Percentiles rank a stretch among this genome's conserved stretches.
Evolutionary conservation across 495 filamentous ascomycete species (phyloP).

Genomic region (Eremomyces bilateralis): DNA sequence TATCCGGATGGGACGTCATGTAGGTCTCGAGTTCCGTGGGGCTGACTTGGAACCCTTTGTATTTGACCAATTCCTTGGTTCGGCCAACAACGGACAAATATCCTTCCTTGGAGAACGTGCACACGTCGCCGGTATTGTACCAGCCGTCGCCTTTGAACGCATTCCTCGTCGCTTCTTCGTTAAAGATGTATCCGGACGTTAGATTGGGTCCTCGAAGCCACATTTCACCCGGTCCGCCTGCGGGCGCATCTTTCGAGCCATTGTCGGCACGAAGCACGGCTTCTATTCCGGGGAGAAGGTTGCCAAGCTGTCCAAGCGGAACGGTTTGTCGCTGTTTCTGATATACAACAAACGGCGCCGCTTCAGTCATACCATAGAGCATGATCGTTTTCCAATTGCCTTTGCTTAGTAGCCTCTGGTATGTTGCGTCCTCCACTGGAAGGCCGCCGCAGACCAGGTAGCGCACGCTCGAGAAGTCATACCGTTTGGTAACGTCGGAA

Average conservation of each 20-base stretch:
- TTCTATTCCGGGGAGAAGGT: slow-evolving; percentile 4
- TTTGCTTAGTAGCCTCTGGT: slow-evolving; percentile 1
- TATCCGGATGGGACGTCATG: slow-evolving; percentile 5
- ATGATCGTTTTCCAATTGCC: slow-evolving; percentile 4
- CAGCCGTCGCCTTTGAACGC: slow-evolving; percentile 26
- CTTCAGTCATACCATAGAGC: slow-evolving; percentile 9
- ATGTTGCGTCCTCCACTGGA: slow-evolving; percentile 5
- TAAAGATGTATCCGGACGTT: slow-evolving; percentile 6
- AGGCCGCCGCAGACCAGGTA: slow-evolving; percentile 4
- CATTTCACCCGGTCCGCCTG: slow-evolving; percentile 6
- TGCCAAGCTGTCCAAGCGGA: slow-evolving; percentile 2
- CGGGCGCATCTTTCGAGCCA: slow-evolving; percentile 7
- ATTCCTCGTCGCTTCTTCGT: slow-evolving; percentile 8
- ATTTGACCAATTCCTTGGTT: slow-evolving; percentile 85
- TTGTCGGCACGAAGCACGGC: slow-evolving; percentile 2
- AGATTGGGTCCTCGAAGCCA: slow-evolving; percentile 10
- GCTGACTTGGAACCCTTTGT: slow-evolving; percentile 24
- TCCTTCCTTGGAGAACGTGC: slow-evolving; percentile 34
- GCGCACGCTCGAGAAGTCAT: slow-evolving; percentile 6
- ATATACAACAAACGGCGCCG: slow-evolving; percentile 5
- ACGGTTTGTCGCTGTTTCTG: slow-evolving; percentile 1
- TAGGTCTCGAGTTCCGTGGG: slow-evolving; percentile 9
- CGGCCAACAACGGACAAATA: slow-evolving; percentile 61
- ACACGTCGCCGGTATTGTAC: slow-evolving; percentile 46
- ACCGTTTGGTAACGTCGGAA: slow-evolving; percentile 4